phyloP scores from a whole-genome alignment of 306 rosid species.

The Sechiopsis laciniata region DNA sequence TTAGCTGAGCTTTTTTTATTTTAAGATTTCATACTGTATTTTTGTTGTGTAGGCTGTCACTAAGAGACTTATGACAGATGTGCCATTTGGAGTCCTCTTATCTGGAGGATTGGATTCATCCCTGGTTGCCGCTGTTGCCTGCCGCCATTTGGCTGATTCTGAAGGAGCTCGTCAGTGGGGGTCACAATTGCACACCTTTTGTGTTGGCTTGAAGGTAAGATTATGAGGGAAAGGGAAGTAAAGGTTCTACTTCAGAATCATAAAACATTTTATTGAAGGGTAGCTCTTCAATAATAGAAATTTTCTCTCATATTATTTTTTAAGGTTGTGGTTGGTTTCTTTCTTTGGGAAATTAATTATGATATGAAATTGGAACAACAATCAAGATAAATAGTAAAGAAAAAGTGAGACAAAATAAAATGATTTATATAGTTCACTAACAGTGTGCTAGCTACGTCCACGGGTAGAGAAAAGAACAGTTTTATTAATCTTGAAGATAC shows the following conservation, averaged over 20 bases:
- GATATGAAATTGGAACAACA: too few relatives aligned
- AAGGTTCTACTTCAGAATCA: neutral
- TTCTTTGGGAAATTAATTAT: neutral
- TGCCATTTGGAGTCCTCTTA: constrained; percentile 92
- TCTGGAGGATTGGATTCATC: constrained; percentile 97
- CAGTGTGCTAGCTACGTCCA: too few relatives aligned
- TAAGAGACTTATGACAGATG: constrained; percentile 97
- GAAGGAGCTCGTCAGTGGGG: constrained; percentile 87
- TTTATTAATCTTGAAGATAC: too few relatives aligned
- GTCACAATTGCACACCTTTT: constrained; percentile 83
- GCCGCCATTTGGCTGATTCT: constrained; percentile 56
- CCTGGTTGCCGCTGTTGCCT: constrained; percentile 87
- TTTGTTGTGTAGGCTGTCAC: constrained; percentile 63
- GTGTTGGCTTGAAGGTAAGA: constrained; percentile 75
- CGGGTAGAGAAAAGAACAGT: too few relatives aligned
- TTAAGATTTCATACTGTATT: constrained; percentile 20
- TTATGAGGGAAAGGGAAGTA: neutral
- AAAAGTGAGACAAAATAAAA: too few relatives aligned
- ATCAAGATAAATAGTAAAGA: too few relatives aligned
- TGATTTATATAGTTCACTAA: too few relatives aligned
- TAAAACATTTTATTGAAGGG: neutral
- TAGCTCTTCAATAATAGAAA: neutral
- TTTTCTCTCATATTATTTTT: neutral
- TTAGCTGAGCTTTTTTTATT: constrained; percentile 12
- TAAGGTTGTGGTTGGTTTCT: neutral